Evolutionary conservation across 441 rosid genomes (phyloP), one percentile per base, ranked within the genome.

Genomic region (Gossypium davidsonii): DNA sequence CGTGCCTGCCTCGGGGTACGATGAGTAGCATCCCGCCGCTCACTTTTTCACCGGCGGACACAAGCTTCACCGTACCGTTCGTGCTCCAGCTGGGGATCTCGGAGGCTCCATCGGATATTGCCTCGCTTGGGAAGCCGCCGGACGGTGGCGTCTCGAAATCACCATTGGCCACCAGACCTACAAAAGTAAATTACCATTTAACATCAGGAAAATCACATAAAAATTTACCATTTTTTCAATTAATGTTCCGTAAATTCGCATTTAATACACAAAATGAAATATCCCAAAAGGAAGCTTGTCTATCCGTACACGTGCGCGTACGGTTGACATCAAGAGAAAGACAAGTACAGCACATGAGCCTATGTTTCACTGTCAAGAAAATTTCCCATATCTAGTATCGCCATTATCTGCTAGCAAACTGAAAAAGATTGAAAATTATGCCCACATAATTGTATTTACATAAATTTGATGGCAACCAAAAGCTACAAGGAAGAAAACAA

Each of bases 1-100:
- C 97, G 75, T 89, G 97, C 0, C 74, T 83, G 11, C 97, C 97
- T 59, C 84, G 88, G 1, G 98, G 98, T 0, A 94, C 97, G 7
- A 94, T 87, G 60, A 94, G 93, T 73, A 94, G 87, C 97, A 94
- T 94, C 60, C 94, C 98, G 18, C 96, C 98, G 17, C 97, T 93
- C 79, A 90, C 97, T 78, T 90, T 92, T 63, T 89, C 85, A 74
- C 96, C 97, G 0, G 97, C 86, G 0, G 85, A 78, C 0, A 94
- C 86, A 2, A 94, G 81, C 93, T 92, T 96, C 25, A 94, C 97
- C 42, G 79, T 88, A 61, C 97, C 97, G 25, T 78, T 73, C 0
- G 79, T 52, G 73, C 59, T 82, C 98, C 98, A 94, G 73, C 88
- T 85, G 0, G 98, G 97, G 0, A 94, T 86, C 37, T 80, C 81